phyloP scores from a whole-genome alignment of 306 rosid species.

The Ziziphus jujuba region DNA sequence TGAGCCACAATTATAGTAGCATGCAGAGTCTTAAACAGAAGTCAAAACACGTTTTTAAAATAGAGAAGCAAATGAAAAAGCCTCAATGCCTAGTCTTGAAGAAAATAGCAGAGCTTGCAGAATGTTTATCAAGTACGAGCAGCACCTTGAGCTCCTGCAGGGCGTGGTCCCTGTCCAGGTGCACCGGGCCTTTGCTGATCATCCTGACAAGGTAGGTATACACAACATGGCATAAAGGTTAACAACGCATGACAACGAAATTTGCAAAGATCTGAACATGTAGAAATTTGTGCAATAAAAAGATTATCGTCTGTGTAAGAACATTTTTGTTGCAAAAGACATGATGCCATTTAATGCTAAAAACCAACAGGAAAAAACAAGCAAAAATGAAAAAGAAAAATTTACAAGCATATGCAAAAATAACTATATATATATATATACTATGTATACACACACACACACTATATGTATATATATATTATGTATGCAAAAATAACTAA shows the following conservation, averaged over 20 bases:
- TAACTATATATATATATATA: no score
- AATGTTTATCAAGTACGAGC: slow-evolving; percentile 25
- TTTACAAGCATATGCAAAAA: no score
- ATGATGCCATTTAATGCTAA: no score
- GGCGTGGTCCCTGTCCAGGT: slow-evolving; percentile 36
- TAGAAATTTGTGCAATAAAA: no score
- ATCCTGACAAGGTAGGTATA: slow-evolving; percentile 13
- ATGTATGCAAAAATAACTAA: no score
- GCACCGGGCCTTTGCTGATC: slow-evolving; percentile 29
- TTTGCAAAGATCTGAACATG: background rate
- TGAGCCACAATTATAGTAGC: background rate
- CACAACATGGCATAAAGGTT: background rate
- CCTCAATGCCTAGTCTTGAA: background rate
- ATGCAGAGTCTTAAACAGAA: background rate
- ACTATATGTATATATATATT: no score
- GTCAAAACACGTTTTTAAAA: background rate
- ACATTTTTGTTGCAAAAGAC: no score
- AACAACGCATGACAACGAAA: background rate
- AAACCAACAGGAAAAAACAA: no score
- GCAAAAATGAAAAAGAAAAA: no score
- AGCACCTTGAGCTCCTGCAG: slow-evolving; percentile 24
- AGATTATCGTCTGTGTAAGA: no score
- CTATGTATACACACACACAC: no score
- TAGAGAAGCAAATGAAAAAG: background rate
- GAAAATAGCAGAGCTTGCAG: background rate